phyloP scores from a whole-genome alignment of 805 yeast genomes.

The Wickerhamomyces mucosus region DNA sequence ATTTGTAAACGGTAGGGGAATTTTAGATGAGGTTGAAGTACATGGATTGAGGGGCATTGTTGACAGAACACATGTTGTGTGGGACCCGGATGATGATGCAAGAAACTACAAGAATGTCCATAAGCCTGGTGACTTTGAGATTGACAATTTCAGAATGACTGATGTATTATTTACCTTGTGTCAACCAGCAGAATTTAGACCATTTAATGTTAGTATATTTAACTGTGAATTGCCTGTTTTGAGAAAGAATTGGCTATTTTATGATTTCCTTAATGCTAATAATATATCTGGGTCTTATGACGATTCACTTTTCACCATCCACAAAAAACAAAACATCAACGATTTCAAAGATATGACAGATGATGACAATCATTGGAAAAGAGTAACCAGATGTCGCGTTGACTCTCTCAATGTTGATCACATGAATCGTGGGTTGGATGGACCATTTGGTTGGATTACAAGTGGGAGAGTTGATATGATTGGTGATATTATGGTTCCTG shows the following conservation, averaged over 20 bases:
- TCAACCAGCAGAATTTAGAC: conserved; percentile 76
- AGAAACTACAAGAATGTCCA: conserved; percentile 65
- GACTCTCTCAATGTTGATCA: conserved; percentile 85
- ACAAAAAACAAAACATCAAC: conserved; percentile 56
- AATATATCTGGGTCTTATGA: conserved; percentile 88
- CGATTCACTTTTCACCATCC: conserved; percentile 85
- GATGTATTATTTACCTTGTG: conserved; percentile 75
- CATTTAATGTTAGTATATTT: conserved; percentile 81
- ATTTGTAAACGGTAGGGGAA: conserved; percentile 88
- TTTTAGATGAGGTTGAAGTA: conserved; percentile 68
- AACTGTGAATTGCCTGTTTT: conserved; percentile 71
- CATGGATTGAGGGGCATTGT: conserved; percentile 87
- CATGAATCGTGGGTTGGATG: conserved; percentile 79
- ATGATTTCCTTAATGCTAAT: conserved; percentile 77
- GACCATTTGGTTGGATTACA: conserved; percentile 97
- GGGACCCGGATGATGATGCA: conserved; percentile 80
- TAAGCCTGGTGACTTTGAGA: conserved; percentile 87
- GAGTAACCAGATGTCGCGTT: conserved; percentile 70
- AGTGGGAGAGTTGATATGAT: conserved; percentile 87
- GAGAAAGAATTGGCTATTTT: conserved; percentile 89
- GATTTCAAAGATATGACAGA: conserved; percentile 27
- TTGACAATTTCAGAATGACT: conserved; percentile 71
- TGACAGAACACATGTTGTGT: conserved; percentile 79
- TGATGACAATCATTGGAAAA: conserved; percentile 35
- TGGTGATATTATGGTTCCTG: conserved; percentile 82